Evolutionary conservation across 345 rosid genomes (phyloP).

Genomic region (Lumnitzera racemosa): DNA sequence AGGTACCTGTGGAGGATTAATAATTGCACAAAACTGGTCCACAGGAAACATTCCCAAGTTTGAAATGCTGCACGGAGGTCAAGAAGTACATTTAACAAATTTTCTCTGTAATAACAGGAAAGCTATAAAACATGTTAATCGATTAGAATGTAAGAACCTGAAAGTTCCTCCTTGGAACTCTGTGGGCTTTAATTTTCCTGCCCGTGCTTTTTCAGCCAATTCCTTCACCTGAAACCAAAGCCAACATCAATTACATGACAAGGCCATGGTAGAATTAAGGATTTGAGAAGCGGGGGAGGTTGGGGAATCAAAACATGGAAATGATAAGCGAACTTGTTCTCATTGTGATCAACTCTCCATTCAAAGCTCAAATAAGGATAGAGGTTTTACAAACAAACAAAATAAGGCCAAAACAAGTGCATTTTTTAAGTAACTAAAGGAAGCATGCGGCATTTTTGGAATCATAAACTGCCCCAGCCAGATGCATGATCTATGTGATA

Average conservation of each 20-base stretch:
- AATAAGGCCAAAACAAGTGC: too few relatives aligned
- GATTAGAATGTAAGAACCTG: slow-evolving; percentile 36
- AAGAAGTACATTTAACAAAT: slow-evolving; percentile 4
- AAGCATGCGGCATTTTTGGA: too few relatives aligned
- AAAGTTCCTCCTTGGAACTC: slow-evolving; percentile 99
- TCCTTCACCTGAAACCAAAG: slow-evolving; percentile 62
- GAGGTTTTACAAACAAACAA: too few relatives aligned
- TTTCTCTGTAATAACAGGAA: background rate
- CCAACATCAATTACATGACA: background rate
- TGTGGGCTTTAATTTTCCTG: slow-evolving; percentile 82
- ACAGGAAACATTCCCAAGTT: slow-evolving; percentile 99
- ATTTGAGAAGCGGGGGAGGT: too few relatives aligned
- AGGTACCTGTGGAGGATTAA: slow-evolving; percentile 93
- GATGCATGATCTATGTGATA: too few relatives aligned
- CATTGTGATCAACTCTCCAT: too few relatives aligned
- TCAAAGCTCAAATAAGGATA: too few relatives aligned
- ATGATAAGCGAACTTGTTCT: too few relatives aligned
- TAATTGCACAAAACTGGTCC: slow-evolving; percentile 86
- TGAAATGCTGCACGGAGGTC: slow-evolving; percentile 68
- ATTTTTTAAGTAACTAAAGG: too few relatives aligned
- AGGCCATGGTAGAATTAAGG: too few relatives aligned
- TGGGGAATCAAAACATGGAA: too few relatives aligned
- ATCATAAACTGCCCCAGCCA: too few relatives aligned
- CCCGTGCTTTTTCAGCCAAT: slow-evolving; percentile 87
- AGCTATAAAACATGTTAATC: background rate